These are phyloP conservation scores for Coemansia nantahalensis DNA, from an alignment of 192 early-diverging fungal species.

Conservation along the genomic window DNA sequence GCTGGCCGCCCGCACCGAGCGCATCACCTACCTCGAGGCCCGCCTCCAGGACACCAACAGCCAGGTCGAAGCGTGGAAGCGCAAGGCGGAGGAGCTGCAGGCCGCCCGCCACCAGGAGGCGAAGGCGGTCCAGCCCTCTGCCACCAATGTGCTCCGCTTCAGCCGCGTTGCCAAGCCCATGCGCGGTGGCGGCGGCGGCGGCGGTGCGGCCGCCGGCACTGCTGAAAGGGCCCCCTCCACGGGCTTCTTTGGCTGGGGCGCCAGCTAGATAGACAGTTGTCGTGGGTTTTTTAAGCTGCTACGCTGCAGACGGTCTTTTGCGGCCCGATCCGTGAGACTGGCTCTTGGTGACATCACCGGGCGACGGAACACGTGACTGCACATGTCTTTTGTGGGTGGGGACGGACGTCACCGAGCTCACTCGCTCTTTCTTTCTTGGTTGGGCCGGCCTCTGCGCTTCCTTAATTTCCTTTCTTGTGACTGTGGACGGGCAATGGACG, in stretches of 20 bases:
- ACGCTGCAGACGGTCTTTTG: too few relatives aligned
- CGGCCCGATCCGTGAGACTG: too few relatives aligned
- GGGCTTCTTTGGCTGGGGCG: constrained; percentile 49
- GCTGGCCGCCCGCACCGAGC: constrained; percentile 87
- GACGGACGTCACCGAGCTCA: too few relatives aligned
- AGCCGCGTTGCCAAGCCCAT: constrained; percentile 90
- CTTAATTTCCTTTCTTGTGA: neutral
- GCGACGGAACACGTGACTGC: too few relatives aligned
- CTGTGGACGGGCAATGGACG: constrained; percentile 38
- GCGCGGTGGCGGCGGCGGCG: constrained; percentile 71
- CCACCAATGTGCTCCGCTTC: constrained; percentile 55
- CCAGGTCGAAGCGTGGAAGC: constrained; percentile 75
- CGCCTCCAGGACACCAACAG: constrained; percentile 71
- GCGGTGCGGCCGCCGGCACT: neutral
- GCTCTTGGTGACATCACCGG: too few relatives aligned
- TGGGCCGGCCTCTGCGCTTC: too few relatives aligned
- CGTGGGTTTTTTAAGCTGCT: too few relatives aligned
- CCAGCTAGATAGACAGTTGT: constrained; percentile 15
- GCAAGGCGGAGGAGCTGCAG: constrained; percentile 67
- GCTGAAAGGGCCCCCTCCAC: constrained; percentile 17
- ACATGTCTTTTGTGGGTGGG: too few relatives aligned
- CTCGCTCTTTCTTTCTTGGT: constrained; percentile 1
- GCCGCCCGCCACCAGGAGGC: constrained; percentile 33
- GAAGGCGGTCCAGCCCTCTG: constrained; percentile 19
- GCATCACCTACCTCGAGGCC: constrained; percentile 86